phyloP scores from a whole-genome alignment of 1,284 basidiomycete species.

The Rhodotorula sp. region DNA sequence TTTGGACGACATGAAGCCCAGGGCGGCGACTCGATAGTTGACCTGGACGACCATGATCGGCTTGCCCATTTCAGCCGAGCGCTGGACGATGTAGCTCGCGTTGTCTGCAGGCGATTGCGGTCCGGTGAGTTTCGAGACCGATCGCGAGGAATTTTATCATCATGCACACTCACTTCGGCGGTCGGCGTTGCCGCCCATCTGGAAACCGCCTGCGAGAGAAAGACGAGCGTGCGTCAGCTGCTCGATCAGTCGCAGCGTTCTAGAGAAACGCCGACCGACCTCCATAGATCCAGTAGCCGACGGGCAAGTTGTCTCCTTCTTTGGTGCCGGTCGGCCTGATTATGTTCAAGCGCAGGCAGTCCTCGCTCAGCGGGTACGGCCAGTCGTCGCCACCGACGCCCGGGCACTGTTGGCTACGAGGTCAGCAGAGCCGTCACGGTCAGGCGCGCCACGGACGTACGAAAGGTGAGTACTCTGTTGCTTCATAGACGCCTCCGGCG shows the following conservation, averaged over 20 bases:
- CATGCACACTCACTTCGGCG: slow-evolving; percentile 4
- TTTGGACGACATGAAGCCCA: slow-evolving; percentile 56
- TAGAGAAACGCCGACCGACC: too few species aligned
- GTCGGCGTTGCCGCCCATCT: slow-evolving; percentile 20
- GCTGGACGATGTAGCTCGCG: slow-evolving; percentile 24
- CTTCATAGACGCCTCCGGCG: slow-evolving; percentile 4
- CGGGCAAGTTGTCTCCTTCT: slow-evolving; percentile 55
- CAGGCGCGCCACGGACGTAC: background rate
- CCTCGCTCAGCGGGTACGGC: slow-evolving; percentile 19
- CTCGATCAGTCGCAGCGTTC: too few species aligned
- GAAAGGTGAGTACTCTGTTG: slow-evolving; percentile 17
- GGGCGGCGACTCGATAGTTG: slow-evolving; percentile 53
- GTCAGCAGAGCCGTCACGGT: too few species aligned
- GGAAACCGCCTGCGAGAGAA: slow-evolving; percentile 20
- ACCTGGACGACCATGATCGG: slow-evolving; percentile 41
- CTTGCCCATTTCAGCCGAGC: slow-evolving; percentile 35
- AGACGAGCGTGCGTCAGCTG: too few species aligned
- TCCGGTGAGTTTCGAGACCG: background rate
- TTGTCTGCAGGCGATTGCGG: slow-evolving; percentile 43
- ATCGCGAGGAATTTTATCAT: background rate
- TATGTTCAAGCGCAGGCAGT: slow-evolving; percentile 62
- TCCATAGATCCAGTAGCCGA: slow-evolving; percentile 54
- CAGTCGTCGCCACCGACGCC: slow-evolving; percentile 29
- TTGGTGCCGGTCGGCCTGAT: slow-evolving; percentile 52
- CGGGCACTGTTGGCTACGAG: slow-evolving; percentile 8